These are phyloP conservation scores for Trichoderma afroharzianum DNA, from an alignment of 2,329 filamentous ascomycete species.

Conservation along the genomic window DNA sequence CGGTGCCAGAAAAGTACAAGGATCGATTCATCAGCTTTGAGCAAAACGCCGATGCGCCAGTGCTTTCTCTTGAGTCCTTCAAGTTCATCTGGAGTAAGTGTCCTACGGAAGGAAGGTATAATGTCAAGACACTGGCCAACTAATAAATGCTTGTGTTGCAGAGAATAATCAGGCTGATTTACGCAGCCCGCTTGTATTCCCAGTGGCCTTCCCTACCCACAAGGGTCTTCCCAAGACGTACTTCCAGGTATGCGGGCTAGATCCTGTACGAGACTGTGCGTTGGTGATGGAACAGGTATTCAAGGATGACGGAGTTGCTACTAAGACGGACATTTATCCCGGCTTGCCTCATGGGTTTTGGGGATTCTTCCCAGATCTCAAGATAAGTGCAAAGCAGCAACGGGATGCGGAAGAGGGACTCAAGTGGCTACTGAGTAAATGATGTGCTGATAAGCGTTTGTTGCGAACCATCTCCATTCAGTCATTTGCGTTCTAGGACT, in stretches of 20 bases:
- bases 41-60: constrained; percentile 26
- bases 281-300: constrained; percentile 30
- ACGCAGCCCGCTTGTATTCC: constrained; percentile 26
- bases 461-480: background rate
- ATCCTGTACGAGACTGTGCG: constrained; percentile 29
- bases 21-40: constrained; percentile 28
- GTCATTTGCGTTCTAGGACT: background rate
- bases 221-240: constrained; percentile 30
- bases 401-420: constrained; percentile 24
- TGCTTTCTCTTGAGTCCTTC: constrained; percentile 24
- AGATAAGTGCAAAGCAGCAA: constrained; percentile 23
- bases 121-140: background rate
- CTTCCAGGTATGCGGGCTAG: constrained; percentile 31
- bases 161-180: constrained; percentile 27
- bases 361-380: constrained; percentile 25
- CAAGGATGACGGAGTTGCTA: constrained; percentile 27
- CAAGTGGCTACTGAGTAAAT: constrained; percentile 22
- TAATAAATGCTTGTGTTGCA: background rate
- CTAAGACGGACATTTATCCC: constrained; percentile 29
- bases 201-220: constrained; percentile 24
- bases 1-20: constrained; percentile 29
- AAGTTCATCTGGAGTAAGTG: constrained; percentile 26
- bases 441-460: background rate
- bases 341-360: constrained; percentile 32
- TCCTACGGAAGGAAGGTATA: too few species aligned